Conservation (phyloP, 1,139 yeast species). For the Pichia sp. region DNA sequence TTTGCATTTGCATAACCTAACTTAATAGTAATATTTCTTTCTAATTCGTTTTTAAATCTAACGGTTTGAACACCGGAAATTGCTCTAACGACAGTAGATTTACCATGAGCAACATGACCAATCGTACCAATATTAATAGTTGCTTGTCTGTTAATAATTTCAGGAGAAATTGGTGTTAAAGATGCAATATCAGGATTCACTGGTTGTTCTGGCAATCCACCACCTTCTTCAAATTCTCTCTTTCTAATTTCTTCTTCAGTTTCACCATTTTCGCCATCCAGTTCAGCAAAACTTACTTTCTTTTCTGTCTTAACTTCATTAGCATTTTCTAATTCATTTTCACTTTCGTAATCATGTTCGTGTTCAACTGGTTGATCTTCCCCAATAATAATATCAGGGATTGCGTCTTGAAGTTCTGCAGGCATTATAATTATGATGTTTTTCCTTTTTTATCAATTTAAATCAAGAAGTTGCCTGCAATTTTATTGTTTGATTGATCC, state of each 20-base stretch:
- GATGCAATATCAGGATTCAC: slow-evolving; percentile 72
- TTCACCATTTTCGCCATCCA: slow-evolving; percentile 52
- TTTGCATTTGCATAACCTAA: slow-evolving; percentile 98
- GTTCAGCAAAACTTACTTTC: slow-evolving; percentile 76
- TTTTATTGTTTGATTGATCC: background rate
- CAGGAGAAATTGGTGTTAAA: slow-evolving; percentile 86
- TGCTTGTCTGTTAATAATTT: slow-evolving; percentile 97
- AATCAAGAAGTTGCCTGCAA: no score
- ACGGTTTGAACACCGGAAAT: slow-evolving; percentile 99
- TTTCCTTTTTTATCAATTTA: no score
- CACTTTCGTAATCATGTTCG: slow-evolving; percentile 34
- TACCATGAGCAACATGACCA: slow-evolving; percentile 99
- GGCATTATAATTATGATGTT: slow-evolving; percentile 34
- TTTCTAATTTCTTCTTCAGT: slow-evolving; percentile 63
- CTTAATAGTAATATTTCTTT: slow-evolving; percentile 97
- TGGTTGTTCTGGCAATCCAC: slow-evolving; percentile 97
- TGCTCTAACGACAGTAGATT: slow-evolving; percentile 97
- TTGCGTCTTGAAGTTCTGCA: slow-evolving; percentile 71
- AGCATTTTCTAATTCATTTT: slow-evolving; percentile 38
- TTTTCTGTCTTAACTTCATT: slow-evolving; percentile 42
- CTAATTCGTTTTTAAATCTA: slow-evolving; percentile 96
- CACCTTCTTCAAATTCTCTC: slow-evolving; percentile 94
- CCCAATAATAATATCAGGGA: slow-evolving; percentile 81
- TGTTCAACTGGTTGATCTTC: slow-evolving; percentile 35
- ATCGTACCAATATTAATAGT: slow-evolving; percentile 98